Conservation (phyloP, 2,329 filamentous ascomycete genomes). For the Leptographium flavum region DNA sequence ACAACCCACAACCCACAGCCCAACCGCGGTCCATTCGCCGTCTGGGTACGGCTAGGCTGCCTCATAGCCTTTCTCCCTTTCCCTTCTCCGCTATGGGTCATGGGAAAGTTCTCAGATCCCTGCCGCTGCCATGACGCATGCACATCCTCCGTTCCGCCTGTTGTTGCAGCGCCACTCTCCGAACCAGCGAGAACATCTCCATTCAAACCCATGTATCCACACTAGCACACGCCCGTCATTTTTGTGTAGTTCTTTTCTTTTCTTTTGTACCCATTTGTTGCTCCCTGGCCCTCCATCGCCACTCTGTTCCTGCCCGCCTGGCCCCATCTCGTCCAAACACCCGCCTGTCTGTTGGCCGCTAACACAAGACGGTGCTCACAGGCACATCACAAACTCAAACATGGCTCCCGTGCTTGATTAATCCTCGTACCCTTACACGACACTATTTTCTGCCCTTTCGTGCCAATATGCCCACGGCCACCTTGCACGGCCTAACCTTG, state of each 20-base stretch:
- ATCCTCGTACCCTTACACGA: constrained; percentile 5
- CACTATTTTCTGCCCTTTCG: constrained; percentile 13
- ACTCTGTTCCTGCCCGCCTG: neutral
- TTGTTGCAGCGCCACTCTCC: neutral
- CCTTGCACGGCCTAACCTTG: constrained; percentile 7
- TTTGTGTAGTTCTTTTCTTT: too few relatives aligned
- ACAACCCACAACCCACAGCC: constrained; percentile 4
- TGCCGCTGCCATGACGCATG: constrained; percentile 8
- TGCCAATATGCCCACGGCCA: constrained; percentile 15
- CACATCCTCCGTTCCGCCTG: neutral
- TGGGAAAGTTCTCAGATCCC: constrained; percentile 7
- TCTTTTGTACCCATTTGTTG: too few relatives aligned
- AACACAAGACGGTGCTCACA: neutral
- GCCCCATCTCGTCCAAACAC: constrained; percentile 3
- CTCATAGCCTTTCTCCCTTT: neutral
- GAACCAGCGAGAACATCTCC: neutral
- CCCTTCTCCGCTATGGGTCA: neutral
- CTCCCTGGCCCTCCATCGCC: too few relatives aligned
- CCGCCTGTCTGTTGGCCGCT: neutral
- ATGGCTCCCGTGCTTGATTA: constrained; percentile 15
- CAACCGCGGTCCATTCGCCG: constrained; percentile 9
- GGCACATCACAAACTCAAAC: constrained; percentile 14
- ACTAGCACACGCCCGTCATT: constrained; percentile 5
- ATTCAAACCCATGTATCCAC: constrained; percentile 5
- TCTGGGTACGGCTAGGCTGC: constrained; percentile 1